These are phyloP conservation scores for Dalbergia oliveri DNA, from an alignment of 306 rosid genomes.

Conservation along the genomic window DNA sequence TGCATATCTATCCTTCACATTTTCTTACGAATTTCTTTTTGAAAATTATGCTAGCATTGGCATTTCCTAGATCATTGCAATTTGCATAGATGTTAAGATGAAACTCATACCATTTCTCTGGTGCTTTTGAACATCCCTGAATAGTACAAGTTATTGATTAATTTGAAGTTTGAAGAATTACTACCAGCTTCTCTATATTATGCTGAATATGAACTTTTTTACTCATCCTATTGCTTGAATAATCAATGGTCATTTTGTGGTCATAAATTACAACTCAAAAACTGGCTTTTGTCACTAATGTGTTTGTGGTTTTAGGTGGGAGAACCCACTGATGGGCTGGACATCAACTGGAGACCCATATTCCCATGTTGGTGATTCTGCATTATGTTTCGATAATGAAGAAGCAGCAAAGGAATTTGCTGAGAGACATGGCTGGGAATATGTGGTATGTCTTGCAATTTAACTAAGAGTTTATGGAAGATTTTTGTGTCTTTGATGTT, in stretches of 20 bases:
- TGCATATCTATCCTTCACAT: conserved; percentile 33
- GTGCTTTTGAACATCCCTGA: conserved; percentile 12
- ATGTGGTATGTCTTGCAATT: conserved; percentile 64
- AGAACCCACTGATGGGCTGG: conserved; percentile 99
- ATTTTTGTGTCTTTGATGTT: not conserved
- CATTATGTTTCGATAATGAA: conserved; percentile 81
- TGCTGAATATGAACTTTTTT: not conserved
- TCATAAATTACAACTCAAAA: conserved; percentile 12
- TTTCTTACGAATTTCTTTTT: not conserved
- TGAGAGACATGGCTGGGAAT: conserved; percentile 94
- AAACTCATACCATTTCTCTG: conserved; percentile 3
- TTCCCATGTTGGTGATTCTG: conserved; percentile 91
- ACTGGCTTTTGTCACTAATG: conserved; percentile 34
- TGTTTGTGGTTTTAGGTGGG: conserved; percentile 79
- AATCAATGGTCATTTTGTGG: conserved; percentile 4
- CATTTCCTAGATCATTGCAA: conserved; percentile 6
- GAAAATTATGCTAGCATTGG: not conserved
- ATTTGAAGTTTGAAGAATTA: conserved; percentile 20
- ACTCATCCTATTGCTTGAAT: conserved; percentile 5
- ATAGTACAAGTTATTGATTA: not conserved
- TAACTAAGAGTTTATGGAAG: not conserved
- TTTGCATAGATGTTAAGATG: conserved; percentile 25
- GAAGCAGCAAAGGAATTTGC: conserved; percentile 92
- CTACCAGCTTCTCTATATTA: conserved; percentile 26
- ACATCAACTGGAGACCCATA: conserved; percentile 99